Evolutionary conservation across 164 flowering plant genomes (phyloP).

Genomic region (Berberis thunbergii): DNA sequence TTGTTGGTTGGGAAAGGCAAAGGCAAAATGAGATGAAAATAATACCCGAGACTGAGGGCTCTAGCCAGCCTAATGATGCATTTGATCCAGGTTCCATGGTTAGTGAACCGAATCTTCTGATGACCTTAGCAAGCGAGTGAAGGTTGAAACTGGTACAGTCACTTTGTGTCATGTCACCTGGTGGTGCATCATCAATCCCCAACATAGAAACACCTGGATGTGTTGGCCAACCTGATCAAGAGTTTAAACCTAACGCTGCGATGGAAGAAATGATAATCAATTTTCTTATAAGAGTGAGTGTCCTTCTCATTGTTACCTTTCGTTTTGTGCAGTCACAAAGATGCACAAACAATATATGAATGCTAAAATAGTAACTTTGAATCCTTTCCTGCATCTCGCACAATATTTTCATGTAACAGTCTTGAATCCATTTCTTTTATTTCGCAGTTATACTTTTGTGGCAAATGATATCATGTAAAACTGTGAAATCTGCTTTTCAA

Average conservation of each 20-base stretch:
- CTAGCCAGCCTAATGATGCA: constrained; percentile 46
- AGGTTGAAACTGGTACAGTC: constrained; percentile 93
- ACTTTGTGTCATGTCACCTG: constrained; percentile 88
- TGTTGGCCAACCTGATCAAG: constrained; percentile 85
- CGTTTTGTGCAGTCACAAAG: background rate
- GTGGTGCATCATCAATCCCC: constrained; percentile 82
- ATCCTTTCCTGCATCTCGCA: too few relatives aligned
- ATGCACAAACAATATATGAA: too few relatives aligned
- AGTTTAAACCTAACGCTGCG: constrained; percentile 98
- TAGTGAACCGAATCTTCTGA: constrained; percentile 67
- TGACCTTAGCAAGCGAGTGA: constrained; percentile 80
- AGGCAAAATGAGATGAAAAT: constrained; percentile 87
- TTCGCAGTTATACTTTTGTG: too few relatives aligned
- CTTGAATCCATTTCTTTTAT: too few relatives aligned
- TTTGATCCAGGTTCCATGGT: constrained; percentile 30
- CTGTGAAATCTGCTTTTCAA: too few relatives aligned
- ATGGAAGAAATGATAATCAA: constrained; percentile 99
- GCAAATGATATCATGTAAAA: too few relatives aligned
- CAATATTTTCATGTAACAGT: too few relatives aligned
- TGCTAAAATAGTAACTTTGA: too few relatives aligned
- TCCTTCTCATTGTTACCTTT: background rate
- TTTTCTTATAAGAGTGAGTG: constrained; percentile 85
- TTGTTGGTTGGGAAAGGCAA: constrained; percentile 94
- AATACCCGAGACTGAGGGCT: constrained; percentile 41
- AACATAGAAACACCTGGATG: constrained; percentile 89